Evolutionary conservation across 805 yeast genomes (phyloP).

Genomic region (Wickerhamomyces sydowiorum): DNA sequence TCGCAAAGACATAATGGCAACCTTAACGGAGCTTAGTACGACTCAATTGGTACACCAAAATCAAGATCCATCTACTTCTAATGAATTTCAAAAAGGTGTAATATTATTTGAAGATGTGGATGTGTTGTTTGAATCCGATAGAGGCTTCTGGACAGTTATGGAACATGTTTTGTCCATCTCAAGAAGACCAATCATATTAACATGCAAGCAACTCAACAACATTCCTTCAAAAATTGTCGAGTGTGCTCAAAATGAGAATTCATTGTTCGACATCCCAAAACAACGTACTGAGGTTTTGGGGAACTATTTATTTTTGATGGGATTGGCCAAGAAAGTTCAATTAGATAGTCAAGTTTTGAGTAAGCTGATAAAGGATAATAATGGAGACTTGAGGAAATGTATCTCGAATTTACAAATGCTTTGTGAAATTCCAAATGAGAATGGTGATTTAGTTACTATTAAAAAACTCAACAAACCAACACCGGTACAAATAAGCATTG

Average conservation of each 20-base stretch:
- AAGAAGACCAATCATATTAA: conserved; percentile 64
- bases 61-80: conserved; percentile 12
- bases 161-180: conserved; percentile 54
- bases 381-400: conserved; percentile 41
- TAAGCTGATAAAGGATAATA: conserved; percentile 19
- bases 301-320: conserved; percentile 37
- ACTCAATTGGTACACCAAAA: conserved; percentile 66
- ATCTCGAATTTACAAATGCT: conserved; percentile 39
- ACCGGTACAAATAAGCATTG: not conserved
- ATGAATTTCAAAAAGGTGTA: conserved; percentile 50
- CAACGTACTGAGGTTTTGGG: conserved; percentile 13
- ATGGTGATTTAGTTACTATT: not conserved
- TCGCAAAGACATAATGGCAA: conserved; percentile 59
- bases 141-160: conserved; percentile 73
- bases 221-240: conserved; percentile 46
- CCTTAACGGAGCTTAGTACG: conserved; percentile 74
- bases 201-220: conserved; percentile 45
- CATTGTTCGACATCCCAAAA: conserved; percentile 29
- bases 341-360: conserved; percentile 27
- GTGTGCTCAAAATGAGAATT: conserved; percentile 35
- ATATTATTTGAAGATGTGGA: conserved; percentile 86
- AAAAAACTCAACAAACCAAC: not conserved
- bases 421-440: conserved; percentile 17
- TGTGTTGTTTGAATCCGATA: conserved; percentile 66
- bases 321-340: conserved; percentile 29